Base-by-base conservation (phyloP, 176 grass and related monocot species). In the Alopecurus myosuroides region DNA sequence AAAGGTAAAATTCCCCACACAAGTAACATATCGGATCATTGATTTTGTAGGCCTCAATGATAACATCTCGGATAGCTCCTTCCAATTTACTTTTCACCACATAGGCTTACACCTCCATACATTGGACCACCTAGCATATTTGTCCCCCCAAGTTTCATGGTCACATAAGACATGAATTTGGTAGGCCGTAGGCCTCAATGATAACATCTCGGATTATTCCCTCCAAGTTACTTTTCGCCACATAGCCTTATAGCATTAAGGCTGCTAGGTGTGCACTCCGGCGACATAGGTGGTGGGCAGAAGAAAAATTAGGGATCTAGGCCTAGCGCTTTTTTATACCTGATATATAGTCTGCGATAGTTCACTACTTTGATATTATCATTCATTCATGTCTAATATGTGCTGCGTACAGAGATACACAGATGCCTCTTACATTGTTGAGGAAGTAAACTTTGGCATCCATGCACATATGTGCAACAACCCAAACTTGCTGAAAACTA, bases 381-480 rank as follows among this genome's bases (percentile, higher is more conserved):
- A 25, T 61, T 67, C 62, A 66, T 49, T n/a, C 51, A 28, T 49
- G 50, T 33, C 29, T 10, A 34, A 51, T 68, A 9, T 48, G 19
- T 34, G 58, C 28, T 9, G 11, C 23, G 57, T 22, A 80, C 60
- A 65, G 60, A 64, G 41, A 80, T 25, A 79, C 41, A 80, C 26
- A 9, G 6, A 22, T 11, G 58, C 40, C 19, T 64, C 18, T 48
- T 80, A 65, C 8, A 64, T 46, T 80, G 57, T 80, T 33, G 28
- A 80, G 28, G 19, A 48, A 80, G 40, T 48, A 65, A 65, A 65
- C 41, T 65, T 65, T 65, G 28, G 4, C 58, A 45, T 17, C 44
- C 20, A 50, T 67, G 78, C 29, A 81, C 46, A 68, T 44, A 28
- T 81, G 61, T 67, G 29, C 44, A 51, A 81, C 53, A 77, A 77